Conservation (phyloP, 2,329 filamentous ascomycete genomes). For the Didymella pinodella region DNA sequence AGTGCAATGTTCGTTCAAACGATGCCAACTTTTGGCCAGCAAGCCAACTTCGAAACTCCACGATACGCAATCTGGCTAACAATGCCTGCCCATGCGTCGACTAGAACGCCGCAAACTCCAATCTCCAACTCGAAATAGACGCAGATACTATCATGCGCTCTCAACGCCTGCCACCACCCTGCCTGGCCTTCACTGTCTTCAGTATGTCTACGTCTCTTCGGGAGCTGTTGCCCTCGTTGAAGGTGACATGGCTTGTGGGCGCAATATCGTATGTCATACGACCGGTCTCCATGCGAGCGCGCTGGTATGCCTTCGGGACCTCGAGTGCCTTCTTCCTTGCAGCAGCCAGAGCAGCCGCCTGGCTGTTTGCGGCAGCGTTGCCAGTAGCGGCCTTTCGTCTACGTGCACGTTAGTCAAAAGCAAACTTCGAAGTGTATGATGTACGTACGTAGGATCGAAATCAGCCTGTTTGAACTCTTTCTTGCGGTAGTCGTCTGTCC, state of each 20-base stretch:
- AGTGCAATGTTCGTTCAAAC: neutral
- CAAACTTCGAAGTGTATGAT: slow-evolving; percentile 2
- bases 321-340: slow-evolving; percentile 60
- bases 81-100: slow-evolving; percentile 11
- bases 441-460: slow-evolving; percentile 64
- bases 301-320: slow-evolving; percentile 62
- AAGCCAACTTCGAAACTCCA: slow-evolving; percentile 10
- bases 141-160: neutral
- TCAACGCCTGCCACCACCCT: slow-evolving; percentile 38
- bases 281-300: slow-evolving; percentile 66
- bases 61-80: slow-evolving; percentile 17
- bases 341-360: slow-evolving; percentile 44
- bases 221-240: slow-evolving; percentile 41
- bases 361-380: slow-evolving; percentile 39
- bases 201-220: slow-evolving; percentile 43
- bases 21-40: neutral
- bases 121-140: neutral
- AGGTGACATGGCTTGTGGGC: slow-evolving; percentile 62
- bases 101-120: slow-evolving; percentile 18
- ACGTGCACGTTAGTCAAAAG: slow-evolving; percentile 26
- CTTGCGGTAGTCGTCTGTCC: slow-evolving; percentile 94
- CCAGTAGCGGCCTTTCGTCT: slow-evolving; percentile 41
- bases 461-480: slow-evolving; percentile 70
- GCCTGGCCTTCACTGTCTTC: slow-evolving; percentile 40
- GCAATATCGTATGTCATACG: slow-evolving; percentile 69